These are phyloP conservation scores for Pulveroboletus sp. DNA, from an alignment of 768 basidiomycete genomes.

Conservation along the genomic window DNA sequence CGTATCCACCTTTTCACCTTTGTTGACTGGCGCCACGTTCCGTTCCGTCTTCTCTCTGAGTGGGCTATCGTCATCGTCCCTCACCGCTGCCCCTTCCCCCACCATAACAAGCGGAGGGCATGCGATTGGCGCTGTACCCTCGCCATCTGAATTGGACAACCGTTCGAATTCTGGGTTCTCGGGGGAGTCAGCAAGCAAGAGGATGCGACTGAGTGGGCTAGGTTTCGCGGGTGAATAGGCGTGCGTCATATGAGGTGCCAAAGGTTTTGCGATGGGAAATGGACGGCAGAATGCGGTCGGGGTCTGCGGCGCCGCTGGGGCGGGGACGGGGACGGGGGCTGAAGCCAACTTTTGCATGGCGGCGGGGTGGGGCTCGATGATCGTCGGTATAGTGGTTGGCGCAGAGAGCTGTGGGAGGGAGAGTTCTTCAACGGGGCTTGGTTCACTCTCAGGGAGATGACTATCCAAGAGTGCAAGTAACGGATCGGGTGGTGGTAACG, in stretches of 20 bases:
- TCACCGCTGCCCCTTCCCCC: slow-evolving; percentile 16
- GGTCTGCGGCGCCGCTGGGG: slow-evolving; percentile 15
- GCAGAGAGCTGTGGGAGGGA: background rate
- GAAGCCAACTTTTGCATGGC: slow-evolving; percentile 3
- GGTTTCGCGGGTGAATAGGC: slow-evolving; percentile 80
- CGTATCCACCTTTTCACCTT: slow-evolving; percentile 7
- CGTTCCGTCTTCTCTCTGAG: slow-evolving; percentile 43
- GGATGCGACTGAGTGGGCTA: slow-evolving; percentile 74
- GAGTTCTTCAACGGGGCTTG: background rate
- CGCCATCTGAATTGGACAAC: background rate
- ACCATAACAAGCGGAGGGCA: slow-evolving; percentile 16
- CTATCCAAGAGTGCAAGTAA: slow-evolving; percentile 27
- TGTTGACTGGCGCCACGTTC: slow-evolving; percentile 21
- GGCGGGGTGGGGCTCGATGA: slow-evolving; percentile 15
- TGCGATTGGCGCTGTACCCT: slow-evolving; percentile 25
- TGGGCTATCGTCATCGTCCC: slow-evolving; percentile 50
- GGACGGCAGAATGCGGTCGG: slow-evolving; percentile 34
- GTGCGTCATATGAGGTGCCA: slow-evolving; percentile 65
- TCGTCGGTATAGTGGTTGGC: slow-evolving; percentile 18
- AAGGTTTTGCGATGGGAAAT: slow-evolving; percentile 70
- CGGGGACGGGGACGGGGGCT: background rate
- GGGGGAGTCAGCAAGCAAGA: slow-evolving; percentile 65
- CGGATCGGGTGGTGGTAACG: slow-evolving; percentile 44
- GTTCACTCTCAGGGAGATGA: slow-evolving; percentile 15
- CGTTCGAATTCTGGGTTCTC: slow-evolving; percentile 30